phyloP scores from a whole-genome alignment of 2,329 filamentous ascomycete species.

The Pseudogymnoascus sp. region DNA sequence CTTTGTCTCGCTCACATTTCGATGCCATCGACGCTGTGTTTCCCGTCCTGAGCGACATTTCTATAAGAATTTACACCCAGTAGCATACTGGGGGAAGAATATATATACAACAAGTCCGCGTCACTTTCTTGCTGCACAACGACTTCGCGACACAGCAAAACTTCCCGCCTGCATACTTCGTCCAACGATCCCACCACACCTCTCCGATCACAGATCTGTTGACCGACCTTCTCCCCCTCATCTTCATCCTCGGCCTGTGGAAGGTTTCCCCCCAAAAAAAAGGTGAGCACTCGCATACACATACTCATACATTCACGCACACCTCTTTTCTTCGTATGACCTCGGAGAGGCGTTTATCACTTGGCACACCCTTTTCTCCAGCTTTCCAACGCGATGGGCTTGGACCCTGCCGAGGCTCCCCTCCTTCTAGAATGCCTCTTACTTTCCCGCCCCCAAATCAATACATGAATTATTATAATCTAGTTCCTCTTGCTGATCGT shows the following conservation, averaged over 20 bases:
- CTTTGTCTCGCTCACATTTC: neutral
- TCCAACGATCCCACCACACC: neutral
- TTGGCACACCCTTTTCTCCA: neutral
- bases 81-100: neutral
- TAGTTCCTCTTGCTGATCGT: conserved; percentile 2
- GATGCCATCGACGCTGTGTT: neutral
- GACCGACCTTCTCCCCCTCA: neutral
- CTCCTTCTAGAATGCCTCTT: neutral
- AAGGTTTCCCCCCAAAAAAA: neutral
- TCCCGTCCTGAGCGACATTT: neutral
- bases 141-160: neutral
- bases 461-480: neutral
- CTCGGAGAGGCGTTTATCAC: neutral
- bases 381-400: neutral
- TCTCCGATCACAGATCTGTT: neutral
- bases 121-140: conserved; percentile 4
- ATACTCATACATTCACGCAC: neutral
- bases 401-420: neutral
- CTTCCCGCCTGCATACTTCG: neutral
- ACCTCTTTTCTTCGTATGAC: conserved; percentile 2
- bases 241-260: neutral
- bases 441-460: neutral
- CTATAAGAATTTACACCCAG: neutral
- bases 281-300: neutral
- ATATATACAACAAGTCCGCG: neutral